A percentile compares a stretch with the other conserved stretches of the same genome.
Conservation (phyloP, 768 basidiomycete species). For the Dentipellis fragilis region DNA sequence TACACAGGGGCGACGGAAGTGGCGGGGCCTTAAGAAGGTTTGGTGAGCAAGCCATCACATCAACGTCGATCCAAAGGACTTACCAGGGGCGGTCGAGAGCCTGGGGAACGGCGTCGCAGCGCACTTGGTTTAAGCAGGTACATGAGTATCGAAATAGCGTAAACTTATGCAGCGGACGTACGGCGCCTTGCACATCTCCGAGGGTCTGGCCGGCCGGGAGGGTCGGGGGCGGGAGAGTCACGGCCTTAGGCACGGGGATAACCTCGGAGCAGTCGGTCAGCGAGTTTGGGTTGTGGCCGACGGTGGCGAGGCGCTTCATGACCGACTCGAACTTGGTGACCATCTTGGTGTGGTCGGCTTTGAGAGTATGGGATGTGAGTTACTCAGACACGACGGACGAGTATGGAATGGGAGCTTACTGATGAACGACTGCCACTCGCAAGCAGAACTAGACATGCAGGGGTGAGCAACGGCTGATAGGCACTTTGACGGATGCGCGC, state of each 20-base stretch:
- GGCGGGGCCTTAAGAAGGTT: not conserved
- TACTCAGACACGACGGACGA: not conserved
- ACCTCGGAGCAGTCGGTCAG: constrained; percentile 22
- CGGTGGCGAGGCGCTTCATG: constrained; percentile 19
- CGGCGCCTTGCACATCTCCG: constrained; percentile 16
- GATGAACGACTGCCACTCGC: constrained; percentile 17
- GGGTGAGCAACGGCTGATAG: no score
- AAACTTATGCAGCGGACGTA: not conserved
- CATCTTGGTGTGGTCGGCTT: constrained; percentile 14
- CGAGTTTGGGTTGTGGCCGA: constrained; percentile 15
- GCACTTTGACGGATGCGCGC: no score
- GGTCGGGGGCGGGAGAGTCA: constrained; percentile 9
- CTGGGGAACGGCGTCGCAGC: constrained; percentile 14
- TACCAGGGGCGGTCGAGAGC: constrained; percentile 1
- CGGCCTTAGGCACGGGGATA: constrained; percentile 16
- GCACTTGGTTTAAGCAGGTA: constrained; percentile 3
- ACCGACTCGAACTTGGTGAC: constrained; percentile 11
- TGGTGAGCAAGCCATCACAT: no score
- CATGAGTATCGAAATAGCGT: no score
- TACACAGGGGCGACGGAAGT: constrained; percentile 7
- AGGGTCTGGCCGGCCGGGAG: constrained; percentile 19
- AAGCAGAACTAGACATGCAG: constrained; percentile 4
- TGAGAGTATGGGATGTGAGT: not conserved
- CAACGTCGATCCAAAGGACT: no score
- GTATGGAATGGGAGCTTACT: constrained; percentile 1